Percentiles rank a stretch among this genome's conserved stretches.
Evolutionary conservation across 1,139 yeast species (phyloP).

Genomic region (Yamadazyma buinensis): DNA sequence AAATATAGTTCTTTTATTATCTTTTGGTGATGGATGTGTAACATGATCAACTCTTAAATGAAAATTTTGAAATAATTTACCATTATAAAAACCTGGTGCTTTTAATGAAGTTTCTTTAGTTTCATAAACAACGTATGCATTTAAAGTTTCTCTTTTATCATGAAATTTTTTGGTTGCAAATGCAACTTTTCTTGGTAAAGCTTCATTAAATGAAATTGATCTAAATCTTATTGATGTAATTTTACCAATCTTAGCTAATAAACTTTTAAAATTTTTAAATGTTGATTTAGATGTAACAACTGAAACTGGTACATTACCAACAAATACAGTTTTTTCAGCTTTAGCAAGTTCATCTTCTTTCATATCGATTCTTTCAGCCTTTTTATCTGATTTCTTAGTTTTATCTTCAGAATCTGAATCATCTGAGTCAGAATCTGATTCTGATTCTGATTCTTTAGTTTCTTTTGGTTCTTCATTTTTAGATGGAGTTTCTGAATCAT

Average conservation of each 20-base stretch:
- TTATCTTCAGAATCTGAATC: conserved; percentile 7
- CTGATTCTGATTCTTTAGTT: conserved; percentile 8
- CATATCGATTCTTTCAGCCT: conserved; percentile 42
- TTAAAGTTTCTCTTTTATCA: conserved; percentile 71
- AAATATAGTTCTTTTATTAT: conserved; percentile 78
- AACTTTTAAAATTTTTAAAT: conserved; percentile 61
- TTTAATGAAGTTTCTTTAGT: conserved; percentile 50
- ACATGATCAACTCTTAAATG: conserved; percentile 91
- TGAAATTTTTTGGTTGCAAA: conserved; percentile 79
- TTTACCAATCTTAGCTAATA: conserved; percentile 55
- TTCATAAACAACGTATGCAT: conserved; percentile 81
- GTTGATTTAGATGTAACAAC: conserved; percentile 63
- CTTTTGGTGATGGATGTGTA: conserved; percentile 85
- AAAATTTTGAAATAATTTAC: conserved; percentile 59
- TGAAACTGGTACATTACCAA: conserved; percentile 74
- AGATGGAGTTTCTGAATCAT: conserved; percentile 14
- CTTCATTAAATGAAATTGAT: conserved; percentile 85
- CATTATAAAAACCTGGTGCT: conserved; percentile 58
- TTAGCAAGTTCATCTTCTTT: conserved; percentile 73
- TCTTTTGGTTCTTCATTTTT: conserved; percentile 7
- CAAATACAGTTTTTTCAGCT: conserved; percentile 84
- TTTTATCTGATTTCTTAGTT: conserved; percentile 11
- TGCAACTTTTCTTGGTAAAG: conserved; percentile 89
- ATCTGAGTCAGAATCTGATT: conserved; percentile 1
- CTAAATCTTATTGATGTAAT: conserved; percentile 82